Conservation (phyloP, 345 rosid genomes). For the Euclidium syriacum region DNA sequence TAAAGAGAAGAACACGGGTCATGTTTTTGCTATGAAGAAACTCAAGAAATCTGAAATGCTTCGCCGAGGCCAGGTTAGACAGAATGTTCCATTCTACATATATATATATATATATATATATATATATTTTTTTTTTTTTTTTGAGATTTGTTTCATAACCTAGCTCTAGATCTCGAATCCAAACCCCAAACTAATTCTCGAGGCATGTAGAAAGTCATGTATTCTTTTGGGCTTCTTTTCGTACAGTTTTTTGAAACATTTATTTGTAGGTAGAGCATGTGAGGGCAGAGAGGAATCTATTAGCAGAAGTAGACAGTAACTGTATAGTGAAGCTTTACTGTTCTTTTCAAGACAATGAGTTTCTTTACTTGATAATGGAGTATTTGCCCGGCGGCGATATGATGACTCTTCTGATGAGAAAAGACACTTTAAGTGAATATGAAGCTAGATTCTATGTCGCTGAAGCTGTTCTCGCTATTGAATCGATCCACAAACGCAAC, state of each 20-base stretch:
- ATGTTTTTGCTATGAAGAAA: constrained; percentile 91
- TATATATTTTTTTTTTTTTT: too few relatives aligned
- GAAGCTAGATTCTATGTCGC: constrained; percentile 90
- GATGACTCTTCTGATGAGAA: constrained; percentile 97
- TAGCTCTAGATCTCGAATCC: too few relatives aligned
- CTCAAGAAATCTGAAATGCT: constrained; percentile 92
- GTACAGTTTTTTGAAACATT: constrained; percentile 1
- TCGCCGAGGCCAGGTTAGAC: constrained; percentile 79
- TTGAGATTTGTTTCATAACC: neutral
- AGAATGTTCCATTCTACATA: too few relatives aligned
- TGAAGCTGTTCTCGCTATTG: constrained; percentile 84
- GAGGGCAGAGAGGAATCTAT: constrained; percentile 89
- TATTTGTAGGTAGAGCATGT: constrained; percentile 81
- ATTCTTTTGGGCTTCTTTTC: too few relatives aligned
- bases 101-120: too few relatives aligned
- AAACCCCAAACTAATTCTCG: too few relatives aligned
- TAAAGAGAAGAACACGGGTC: constrained; percentile 71
- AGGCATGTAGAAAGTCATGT: too few relatives aligned
- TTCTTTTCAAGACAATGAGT: constrained; percentile 92
- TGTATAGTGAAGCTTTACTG: constrained; percentile 94
- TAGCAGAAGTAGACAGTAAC: constrained; percentile 94
- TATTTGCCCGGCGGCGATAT: constrained; percentile 96
- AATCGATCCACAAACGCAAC: constrained; percentile 86
- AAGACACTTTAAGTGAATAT: constrained; percentile 82
- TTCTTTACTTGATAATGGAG: constrained; percentile 90